Conservation (phyloP, 805 yeast genomes). For the Hanseniaspora singularis region DNA sequence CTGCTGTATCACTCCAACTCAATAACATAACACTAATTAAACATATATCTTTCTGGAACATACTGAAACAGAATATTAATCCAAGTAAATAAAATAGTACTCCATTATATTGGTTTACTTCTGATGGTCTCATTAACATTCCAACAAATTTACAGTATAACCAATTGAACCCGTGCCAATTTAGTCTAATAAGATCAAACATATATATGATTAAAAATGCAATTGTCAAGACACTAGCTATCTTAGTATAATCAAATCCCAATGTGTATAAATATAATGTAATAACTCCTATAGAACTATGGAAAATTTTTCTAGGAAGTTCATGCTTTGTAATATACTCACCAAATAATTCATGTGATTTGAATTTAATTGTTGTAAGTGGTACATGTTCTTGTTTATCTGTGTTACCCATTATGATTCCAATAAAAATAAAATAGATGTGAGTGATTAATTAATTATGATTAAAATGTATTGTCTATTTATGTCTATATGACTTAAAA, state of each 20-base stretch:
- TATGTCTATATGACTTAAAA: no score
- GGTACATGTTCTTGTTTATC: conserved; percentile 21
- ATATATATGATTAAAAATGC: conserved; percentile 46
- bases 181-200: conserved; percentile 59
- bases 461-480: no score
- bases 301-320: conserved; percentile 76
- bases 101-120: conserved; percentile 65
- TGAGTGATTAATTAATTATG: no score
- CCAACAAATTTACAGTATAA: conserved; percentile 59
- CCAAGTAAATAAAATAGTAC: conserved; percentile 82
- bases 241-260: conserved; percentile 43
- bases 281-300: conserved; percentile 76
- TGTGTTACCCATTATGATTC: not conserved
- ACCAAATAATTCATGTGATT: conserved; percentile 36
- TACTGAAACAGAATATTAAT: conserved; percentile 51
- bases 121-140: conserved; percentile 73
- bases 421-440: no score
- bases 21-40: conserved; percentile 64
- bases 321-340: conserved; percentile 66
- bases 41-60: conserved; percentile 70
- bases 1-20: conserved; percentile 97
- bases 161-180: conserved; percentile 48
- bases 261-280: conserved; percentile 60
- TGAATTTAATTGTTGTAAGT: conserved; percentile 27
- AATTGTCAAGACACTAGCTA: conserved; percentile 47